Conservation (phyloP, 345 rosid genomes). For the Hypericum androsaemum region DNA sequence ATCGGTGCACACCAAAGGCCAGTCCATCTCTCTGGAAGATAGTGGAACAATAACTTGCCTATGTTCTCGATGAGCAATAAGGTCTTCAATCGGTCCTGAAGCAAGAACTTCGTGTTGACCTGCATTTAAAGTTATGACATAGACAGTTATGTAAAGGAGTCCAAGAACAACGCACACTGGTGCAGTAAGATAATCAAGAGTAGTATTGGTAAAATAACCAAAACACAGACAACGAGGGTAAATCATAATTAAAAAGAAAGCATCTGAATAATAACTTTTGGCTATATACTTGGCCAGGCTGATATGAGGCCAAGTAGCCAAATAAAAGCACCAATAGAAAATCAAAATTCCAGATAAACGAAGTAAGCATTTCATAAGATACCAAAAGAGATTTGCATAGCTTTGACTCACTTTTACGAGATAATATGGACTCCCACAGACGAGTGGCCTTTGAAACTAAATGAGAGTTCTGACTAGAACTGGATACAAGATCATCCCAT, state of each 20-base stretch:
- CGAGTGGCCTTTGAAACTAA: conserved; percentile 85
- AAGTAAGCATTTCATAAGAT: neutral
- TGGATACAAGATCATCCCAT: conserved; percentile 97
- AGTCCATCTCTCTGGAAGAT: neutral
- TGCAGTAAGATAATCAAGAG: neutral
- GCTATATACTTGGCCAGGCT: too few species aligned
- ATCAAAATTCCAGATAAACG: neutral
- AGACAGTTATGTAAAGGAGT: neutral
- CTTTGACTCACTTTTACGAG: conserved; percentile 66
- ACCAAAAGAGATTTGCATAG: neutral
- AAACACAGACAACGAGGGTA: too few species aligned
- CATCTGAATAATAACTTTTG: too few species aligned
- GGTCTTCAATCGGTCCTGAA: conserved; percentile 96
- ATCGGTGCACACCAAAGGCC: conserved; percentile 8
- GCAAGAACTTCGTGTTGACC: conserved; percentile 99
- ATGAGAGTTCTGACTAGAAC: conserved; percentile 93
- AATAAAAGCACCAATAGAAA: too few species aligned
- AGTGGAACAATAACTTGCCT: conserved; percentile 39
- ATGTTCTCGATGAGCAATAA: conserved; percentile 97
- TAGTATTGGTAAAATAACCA: too few species aligned
- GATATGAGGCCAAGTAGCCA: too few species aligned
- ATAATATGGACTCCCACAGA: conserved; percentile 87
- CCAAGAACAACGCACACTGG: neutral
- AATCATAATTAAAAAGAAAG: too few species aligned
- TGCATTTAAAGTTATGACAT: conserved; percentile 20